These are phyloP conservation scores for Cystobasidium onofrii DNA, from an alignment of 768 basidiomycete genomes.

Conservation along the genomic window DNA sequence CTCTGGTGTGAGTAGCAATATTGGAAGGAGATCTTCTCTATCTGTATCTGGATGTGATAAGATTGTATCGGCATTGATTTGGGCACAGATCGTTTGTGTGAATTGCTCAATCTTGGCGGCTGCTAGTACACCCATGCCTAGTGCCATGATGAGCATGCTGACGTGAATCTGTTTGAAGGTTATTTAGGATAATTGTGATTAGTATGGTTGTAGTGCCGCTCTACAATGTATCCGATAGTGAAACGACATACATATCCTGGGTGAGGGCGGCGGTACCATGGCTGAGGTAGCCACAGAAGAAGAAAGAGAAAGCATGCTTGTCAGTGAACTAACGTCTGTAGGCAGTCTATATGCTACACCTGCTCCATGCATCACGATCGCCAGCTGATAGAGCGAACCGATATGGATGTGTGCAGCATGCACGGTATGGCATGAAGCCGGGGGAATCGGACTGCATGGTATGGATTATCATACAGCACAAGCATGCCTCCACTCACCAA, in stretches of 20 bases:
- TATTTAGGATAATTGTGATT: not conserved
- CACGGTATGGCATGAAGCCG: too few species aligned
- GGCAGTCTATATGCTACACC: too few species aligned
- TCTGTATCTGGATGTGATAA: not conserved
- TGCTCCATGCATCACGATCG: too few species aligned
- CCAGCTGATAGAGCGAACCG: not conserved
- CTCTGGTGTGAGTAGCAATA: slow-evolving; percentile 12
- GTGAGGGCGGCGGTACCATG: slow-evolving; percentile 16
- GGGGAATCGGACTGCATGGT: too few species aligned
- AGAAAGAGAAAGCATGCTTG: not conserved
- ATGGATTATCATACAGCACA: too few species aligned
- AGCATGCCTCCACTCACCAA: not conserved
- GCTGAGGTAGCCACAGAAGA: not conserved
- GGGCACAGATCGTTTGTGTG: slow-evolving; percentile 23
- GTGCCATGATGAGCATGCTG: slow-evolving; percentile 4
- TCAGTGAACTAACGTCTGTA: not conserved
- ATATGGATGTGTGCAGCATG: too few species aligned
- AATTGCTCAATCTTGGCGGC: slow-evolving; percentile 21
- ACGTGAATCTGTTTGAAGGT: not conserved
- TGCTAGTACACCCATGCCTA: slow-evolving; percentile 24
- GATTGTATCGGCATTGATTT: slow-evolving; percentile 13
- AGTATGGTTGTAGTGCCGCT: not conserved
- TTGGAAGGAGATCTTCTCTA: not conserved
- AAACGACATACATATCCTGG: not conserved
- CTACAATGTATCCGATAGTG: not conserved